phyloP scores from a whole-genome alignment of 1,284 basidiomycete genomes.

The Cutaneotrichosporon sp. region DNA sequence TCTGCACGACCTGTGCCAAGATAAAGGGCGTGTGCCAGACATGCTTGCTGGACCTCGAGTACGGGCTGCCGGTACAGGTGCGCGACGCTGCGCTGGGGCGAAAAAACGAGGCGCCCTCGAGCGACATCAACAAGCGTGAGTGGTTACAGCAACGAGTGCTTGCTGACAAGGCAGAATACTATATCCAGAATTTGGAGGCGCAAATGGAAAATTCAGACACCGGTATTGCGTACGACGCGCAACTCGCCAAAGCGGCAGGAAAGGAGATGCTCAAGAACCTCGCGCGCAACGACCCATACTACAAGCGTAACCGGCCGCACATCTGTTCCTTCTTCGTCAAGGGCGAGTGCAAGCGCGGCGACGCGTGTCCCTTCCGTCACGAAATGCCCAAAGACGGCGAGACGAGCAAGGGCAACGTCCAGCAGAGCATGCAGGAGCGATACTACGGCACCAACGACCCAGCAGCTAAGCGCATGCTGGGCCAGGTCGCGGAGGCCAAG shows the following conservation, averaged over 20 bases:
- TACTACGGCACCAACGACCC: slow-evolving; percentile 88
- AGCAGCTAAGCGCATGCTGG: slow-evolving; percentile 80
- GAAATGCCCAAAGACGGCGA: slow-evolving; percentile 67
- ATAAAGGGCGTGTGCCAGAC: slow-evolving; percentile 99
- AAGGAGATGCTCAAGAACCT: slow-evolving; percentile 94
- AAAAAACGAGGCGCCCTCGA: slow-evolving; percentile 82
- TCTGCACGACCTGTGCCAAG: slow-evolving; percentile 98
- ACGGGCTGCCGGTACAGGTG: slow-evolving; percentile 93
- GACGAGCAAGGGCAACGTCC: slow-evolving; percentile 62
- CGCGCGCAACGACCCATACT: slow-evolving; percentile 88
- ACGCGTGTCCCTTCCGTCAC: slow-evolving; percentile 89
- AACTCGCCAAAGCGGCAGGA: slow-evolving; percentile 67
- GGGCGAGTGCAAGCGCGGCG: slow-evolving; percentile 86
- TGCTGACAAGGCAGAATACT: slow-evolving; percentile 63
- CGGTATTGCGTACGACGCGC: slow-evolving; percentile 55
- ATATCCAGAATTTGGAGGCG: slow-evolving; percentile 90
- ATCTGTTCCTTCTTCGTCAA: slow-evolving; percentile 94
- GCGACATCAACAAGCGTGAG: slow-evolving; percentile 78
- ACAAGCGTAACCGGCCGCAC: slow-evolving; percentile 92
- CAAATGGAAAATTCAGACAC: slow-evolving; percentile 53
- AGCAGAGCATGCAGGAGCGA: slow-evolving; percentile 87
- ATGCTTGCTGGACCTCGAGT: slow-evolving; percentile 92
- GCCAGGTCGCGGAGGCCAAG: slow-evolving; percentile 63
- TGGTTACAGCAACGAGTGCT: not conserved
- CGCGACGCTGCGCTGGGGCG: slow-evolving; percentile 88